Conservation (phyloP, 208 protist genomes). For the Kentomonas sorsogonicus region DNA sequence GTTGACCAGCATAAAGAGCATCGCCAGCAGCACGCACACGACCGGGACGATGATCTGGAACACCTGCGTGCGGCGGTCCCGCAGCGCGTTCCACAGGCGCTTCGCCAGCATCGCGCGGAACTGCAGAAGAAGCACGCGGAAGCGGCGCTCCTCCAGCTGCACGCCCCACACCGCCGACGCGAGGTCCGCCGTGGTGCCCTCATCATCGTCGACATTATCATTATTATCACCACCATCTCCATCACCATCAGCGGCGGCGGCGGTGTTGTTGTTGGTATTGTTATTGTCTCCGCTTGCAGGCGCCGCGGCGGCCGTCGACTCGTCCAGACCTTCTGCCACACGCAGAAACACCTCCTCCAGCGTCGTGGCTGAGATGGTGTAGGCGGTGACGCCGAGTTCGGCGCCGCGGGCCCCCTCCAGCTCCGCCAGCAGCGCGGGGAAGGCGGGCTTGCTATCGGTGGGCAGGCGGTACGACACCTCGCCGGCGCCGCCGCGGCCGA, state of each 20-base stretch:
- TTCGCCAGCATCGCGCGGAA: slow-evolving; percentile 41
- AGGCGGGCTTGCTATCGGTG: slow-evolving; percentile 25
- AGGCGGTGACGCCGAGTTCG: slow-evolving; percentile 31
- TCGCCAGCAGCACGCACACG: slow-evolving; percentile 39
- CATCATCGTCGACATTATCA: background rate
- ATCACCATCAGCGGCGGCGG: too few relatives aligned
- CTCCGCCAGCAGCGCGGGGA: slow-evolving; percentile 34
- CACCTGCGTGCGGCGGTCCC: slow-evolving; percentile 44
- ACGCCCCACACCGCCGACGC: slow-evolving; percentile 32
- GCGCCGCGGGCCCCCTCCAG: slow-evolving; percentile 29
- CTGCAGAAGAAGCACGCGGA: slow-evolving; percentile 22
- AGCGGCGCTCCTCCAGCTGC: slow-evolving; percentile 14
- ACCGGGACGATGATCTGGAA: slow-evolving; percentile 64
- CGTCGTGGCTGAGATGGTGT: slow-evolving; percentile 59
- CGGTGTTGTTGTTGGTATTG: too few relatives aligned
- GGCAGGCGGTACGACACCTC: slow-evolving; percentile 60
- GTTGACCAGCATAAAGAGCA: slow-evolving; percentile 42
- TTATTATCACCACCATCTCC: too few relatives aligned
- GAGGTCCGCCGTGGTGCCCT: background rate
- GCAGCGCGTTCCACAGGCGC: slow-evolving; percentile 31
- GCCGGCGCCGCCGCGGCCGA: slow-evolving; percentile 26
- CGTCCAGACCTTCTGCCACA: slow-evolving; percentile 34
- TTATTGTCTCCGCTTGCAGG: too few relatives aligned
- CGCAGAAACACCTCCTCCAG: slow-evolving; percentile 74
- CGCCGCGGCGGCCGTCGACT: too few relatives aligned